Evolutionary conservation across 192 early-diverging fungal species (phyloP), one percentile per base, ranked within the genome.

Genomic region (Spinellus fusiger): DNA sequence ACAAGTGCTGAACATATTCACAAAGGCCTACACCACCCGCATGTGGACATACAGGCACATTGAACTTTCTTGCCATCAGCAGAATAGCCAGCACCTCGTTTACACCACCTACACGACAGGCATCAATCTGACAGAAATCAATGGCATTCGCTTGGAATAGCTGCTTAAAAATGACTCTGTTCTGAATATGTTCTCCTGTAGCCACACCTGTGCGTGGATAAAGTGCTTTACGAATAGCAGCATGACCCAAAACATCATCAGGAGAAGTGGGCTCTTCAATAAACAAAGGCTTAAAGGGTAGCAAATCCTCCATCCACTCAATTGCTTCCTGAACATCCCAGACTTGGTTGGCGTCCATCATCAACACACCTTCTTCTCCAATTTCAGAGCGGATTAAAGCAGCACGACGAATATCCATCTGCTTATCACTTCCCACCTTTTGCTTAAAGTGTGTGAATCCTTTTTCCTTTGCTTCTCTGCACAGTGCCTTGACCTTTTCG

Each of bases 261-360:
- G 71, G 71, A 32, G 71, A 73, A 28, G 71, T 73, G 6, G 71
- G 71, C 33, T 73, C 75, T 38, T 77, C 75, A 67, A 77, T 77
- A 33, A 68, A 77, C 4, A 69, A 48, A 22, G 75, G 75, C 28
- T 77, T 77, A 64, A 61, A 77, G 10, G 62, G 59, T 20, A 77
- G 46, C 18, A 77, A 49, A 7, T 67, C 62, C 22, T 76, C 46
- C 75, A 77, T 77, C 71, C 73, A 74, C 22, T 76, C 75, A 61
- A 77, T 76, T 25, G 75, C 75, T 46, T 77, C 61, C 35, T 71
- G 44, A 12, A 77, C 75, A 57, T 71, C 75, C 75, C 75, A 77
- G 26, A 77, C 70, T 46, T 77, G 75, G 64, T 77, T 77, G n/a
- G 75, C 75, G 55, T 77, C 75, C 64, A 76, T 76, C 75, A 77